Conservation (phyloP, 352 stramenopile species). For the Globisporangium takayamanum region DNA sequence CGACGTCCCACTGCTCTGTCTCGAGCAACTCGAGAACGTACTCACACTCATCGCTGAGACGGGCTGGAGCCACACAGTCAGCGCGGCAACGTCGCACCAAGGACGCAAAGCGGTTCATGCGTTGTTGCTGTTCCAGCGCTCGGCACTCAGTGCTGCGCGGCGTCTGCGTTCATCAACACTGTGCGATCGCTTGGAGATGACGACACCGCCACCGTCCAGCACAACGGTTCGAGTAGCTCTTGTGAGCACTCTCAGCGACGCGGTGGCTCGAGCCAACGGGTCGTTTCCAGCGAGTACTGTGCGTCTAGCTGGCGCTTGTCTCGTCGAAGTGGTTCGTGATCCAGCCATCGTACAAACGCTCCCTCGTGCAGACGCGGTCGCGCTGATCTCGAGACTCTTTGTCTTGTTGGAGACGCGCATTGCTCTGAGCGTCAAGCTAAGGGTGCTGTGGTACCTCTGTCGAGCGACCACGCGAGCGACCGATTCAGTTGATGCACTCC, state of each 20-base stretch:
- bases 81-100: too few species aligned
- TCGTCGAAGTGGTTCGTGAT: neutral
- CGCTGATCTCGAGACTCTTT: neutral
- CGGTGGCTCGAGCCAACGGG: neutral
- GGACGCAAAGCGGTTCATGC: too few species aligned
- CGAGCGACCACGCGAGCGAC: neutral
- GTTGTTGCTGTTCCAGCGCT: too few species aligned
- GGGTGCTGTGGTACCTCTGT: conserved; percentile 3
- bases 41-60: neutral
- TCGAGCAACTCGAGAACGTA: neutral
- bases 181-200: too few species aligned
- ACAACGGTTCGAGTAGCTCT: too few species aligned
- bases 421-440: neutral
- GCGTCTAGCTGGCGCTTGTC: neutral
- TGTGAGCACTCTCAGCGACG: neutral
- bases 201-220: too few species aligned
- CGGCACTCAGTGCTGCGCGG: too few species aligned
- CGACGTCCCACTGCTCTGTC: neutral
- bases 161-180: too few species aligned
- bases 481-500: neutral
- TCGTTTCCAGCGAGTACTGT: neutral
- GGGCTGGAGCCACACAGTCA: neutral
- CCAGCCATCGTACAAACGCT: neutral
- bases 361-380: neutral
- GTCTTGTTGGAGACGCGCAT: neutral